phyloP scores from a whole-genome alignment of 2,329 filamentous ascomycete species.

The Emergomyces orientalis region DNA sequence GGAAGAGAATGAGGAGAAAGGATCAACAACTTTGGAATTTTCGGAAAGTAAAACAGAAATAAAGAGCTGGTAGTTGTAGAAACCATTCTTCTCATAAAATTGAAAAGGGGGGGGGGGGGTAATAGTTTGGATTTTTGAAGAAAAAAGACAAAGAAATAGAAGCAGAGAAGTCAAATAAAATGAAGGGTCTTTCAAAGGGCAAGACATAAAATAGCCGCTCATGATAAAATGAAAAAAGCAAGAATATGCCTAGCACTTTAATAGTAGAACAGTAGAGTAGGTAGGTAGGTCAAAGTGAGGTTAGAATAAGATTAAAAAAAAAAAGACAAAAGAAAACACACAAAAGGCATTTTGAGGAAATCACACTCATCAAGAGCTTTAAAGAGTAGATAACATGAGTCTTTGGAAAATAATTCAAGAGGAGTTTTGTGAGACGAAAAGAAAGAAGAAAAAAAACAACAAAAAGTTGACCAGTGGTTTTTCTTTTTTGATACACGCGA shows the following conservation, averaged over 20 bases:
- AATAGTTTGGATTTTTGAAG: slow-evolving; percentile 7
- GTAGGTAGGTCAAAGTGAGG: background rate
- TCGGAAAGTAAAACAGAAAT: background rate
- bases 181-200: background rate
- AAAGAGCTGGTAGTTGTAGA: too few species aligned
- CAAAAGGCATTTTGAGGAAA: slow-evolving; percentile 16
- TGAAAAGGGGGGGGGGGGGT: background rate
- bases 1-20: too few species aligned
- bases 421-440: background rate
- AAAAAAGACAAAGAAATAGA: background rate
- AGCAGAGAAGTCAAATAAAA: background rate
- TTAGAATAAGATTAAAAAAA: background rate
- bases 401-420: slow-evolving; percentile 3
- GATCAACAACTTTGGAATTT: slow-evolving; percentile 8
- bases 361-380: slow-evolving; percentile 36
- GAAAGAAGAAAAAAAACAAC: background rate
- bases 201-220: slow-evolving; percentile 3
- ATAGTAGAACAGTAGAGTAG: background rate
- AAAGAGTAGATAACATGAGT: slow-evolving; percentile 24
- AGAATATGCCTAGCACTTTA: background rate
- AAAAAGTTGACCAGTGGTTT: slow-evolving; percentile 8
- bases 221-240: slow-evolving; percentile 2
- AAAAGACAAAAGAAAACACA: background rate
- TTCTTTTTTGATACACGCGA: slow-evolving; percentile 25
- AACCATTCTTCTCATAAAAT: background rate